Percentiles rank a stretch among this genome's conserved stretches.
Evolutionary conservation across 139 green algal species (phyloP).

Genomic region (Trebouxia sp.): DNA sequence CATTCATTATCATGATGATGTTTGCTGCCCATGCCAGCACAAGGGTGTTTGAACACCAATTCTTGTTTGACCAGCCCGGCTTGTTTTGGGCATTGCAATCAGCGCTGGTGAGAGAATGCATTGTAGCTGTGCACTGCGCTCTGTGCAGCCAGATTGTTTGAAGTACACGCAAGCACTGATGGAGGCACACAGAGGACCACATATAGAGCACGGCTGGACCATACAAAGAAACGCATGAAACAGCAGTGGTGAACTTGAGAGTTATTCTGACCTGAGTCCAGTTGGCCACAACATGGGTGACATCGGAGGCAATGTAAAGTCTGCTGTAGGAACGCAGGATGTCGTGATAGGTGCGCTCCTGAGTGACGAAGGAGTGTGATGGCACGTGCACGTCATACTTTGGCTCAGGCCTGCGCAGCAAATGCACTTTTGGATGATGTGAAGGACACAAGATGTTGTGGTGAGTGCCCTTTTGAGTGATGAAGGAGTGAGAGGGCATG

Average conservation of each 20-base stretch:
- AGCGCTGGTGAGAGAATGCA: no score
- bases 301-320: slow-evolving; percentile 54
- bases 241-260: not conserved
- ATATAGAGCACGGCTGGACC: not conserved
- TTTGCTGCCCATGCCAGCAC: no score
- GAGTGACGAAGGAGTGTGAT: slow-evolving; percentile 34
- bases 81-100: no score
- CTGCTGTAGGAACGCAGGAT: slow-evolving; percentile 48
- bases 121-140: not conserved
- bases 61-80: no score
- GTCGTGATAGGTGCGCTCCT: slow-evolving; percentile 53
- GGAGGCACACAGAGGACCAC: not conserved
- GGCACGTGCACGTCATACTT: slow-evolving; percentile 44
- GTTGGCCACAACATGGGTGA: slow-evolving; percentile 45
- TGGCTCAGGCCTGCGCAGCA: slow-evolving; percentile 17
- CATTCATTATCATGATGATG: no score
- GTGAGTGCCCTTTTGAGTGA: slow-evolving; percentile 43
- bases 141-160: not conserved
- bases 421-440: not conserved
- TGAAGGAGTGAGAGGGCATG: slow-evolving; percentile 40
- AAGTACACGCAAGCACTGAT: not conserved
- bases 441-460: slow-evolving; percentile 43
- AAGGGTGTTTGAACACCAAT: no score
- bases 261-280: slow-evolving; percentile 41
- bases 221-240: not conserved